These are phyloP conservation scores for Chytriomyces confervae DNA, from an alignment of 192 early-diverging fungal species.

Conservation along the genomic window DNA sequence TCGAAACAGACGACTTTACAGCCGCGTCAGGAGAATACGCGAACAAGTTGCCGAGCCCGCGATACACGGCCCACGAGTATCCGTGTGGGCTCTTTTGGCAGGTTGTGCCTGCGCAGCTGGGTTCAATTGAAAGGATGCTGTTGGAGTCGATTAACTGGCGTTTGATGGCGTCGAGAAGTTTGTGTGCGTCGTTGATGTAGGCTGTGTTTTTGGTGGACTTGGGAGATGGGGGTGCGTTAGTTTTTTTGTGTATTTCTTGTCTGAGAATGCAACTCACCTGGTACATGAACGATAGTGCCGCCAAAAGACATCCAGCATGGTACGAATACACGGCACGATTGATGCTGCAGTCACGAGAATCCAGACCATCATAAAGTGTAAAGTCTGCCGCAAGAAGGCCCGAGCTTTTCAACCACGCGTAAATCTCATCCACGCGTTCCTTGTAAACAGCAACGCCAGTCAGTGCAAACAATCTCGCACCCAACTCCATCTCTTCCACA, in stretches of 20 bases:
- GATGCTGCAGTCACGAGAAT: background rate
- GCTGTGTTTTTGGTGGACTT: slow-evolving; percentile 14
- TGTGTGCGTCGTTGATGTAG: slow-evolving; percentile 27
- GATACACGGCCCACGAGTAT: background rate
- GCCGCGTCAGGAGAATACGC: background rate
- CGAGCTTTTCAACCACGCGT: slow-evolving; percentile 4
- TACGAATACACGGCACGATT: slow-evolving; percentile 11
- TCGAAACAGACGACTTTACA: background rate
- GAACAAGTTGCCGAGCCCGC: slow-evolving; percentile 22
- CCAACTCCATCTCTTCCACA: slow-evolving; percentile 28
- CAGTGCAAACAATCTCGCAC: slow-evolving; percentile 7
- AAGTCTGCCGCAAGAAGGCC: background rate
- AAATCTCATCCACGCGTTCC: slow-evolving; percentile 1
- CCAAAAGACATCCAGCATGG: slow-evolving; percentile 29
- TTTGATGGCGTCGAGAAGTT: background rate
- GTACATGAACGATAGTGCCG: slow-evolving; percentile 30
- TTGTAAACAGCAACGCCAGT: slow-evolving; percentile 4
- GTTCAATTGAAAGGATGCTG: background rate
- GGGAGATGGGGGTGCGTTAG: too few species aligned
- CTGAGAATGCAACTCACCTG: background rate
- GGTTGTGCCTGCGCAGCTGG: slow-evolving; percentile 4
- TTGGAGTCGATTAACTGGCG: too few species aligned
- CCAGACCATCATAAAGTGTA: slow-evolving; percentile 17
- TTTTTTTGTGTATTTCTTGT: too few species aligned
- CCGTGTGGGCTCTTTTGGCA: too few species aligned